Conservation (phyloP, 108 stramenopile species). For the Skeletonema menzelii region DNA sequence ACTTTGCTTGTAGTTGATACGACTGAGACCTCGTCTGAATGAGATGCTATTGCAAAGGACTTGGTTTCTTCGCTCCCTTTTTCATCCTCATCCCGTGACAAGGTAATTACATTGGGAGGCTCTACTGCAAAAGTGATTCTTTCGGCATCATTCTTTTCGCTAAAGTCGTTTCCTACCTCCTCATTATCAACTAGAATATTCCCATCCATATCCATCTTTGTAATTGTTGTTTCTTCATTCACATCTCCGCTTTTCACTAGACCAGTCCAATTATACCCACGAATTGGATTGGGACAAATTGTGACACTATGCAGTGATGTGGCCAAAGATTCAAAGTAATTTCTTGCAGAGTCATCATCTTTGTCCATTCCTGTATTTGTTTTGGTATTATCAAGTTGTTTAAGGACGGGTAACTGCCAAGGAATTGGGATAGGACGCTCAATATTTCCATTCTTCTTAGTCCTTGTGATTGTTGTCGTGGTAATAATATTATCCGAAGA, state of each 20-base stretch:
- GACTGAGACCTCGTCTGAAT: constrained; percentile 11
- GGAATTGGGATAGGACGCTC: constrained; percentile 40
- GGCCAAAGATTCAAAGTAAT: constrained; percentile 19
- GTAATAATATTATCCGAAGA: constrained; percentile 4
- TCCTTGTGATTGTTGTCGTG: constrained; percentile 23
- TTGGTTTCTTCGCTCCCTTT: neutral
- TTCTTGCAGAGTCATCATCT: neutral
- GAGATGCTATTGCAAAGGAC: neutral
- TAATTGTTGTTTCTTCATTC: constrained; percentile 15
- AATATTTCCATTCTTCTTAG: constrained; percentile 41
- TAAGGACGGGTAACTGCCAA: constrained; percentile 32
- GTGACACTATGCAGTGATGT: constrained; percentile 33
- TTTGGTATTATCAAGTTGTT: neutral
- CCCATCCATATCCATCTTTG: neutral
- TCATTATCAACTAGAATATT: neutral
- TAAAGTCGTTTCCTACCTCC: neutral
- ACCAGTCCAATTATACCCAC: constrained; percentile 43
- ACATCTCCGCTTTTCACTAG: constrained; percentile 41
- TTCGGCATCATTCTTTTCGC: neutral
- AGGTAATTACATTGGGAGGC: neutral
- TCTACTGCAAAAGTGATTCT: neutral
- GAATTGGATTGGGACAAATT: constrained; percentile 41
- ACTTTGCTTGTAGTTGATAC: neutral
- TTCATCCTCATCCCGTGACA: neutral
- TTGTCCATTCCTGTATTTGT: no score